phyloP scores from a whole-genome alignment of 768 basidiomycete genomes.

The Suillus tomentosus region DNA sequence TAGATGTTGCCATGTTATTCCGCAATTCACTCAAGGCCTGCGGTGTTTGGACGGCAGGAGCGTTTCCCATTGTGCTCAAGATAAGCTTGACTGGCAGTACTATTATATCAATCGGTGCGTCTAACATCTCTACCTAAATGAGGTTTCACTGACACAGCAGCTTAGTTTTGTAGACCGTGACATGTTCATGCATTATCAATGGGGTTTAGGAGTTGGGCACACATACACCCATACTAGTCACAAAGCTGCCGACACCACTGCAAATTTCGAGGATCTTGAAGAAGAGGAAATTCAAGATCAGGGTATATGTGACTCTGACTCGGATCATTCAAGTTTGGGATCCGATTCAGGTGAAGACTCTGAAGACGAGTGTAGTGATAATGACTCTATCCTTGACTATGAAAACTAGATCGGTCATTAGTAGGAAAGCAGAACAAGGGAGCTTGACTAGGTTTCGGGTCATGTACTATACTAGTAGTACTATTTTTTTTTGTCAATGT shows the following conservation, averaged over 20 bases:
- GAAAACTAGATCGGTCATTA: not conserved
- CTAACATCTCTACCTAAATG: not conserved
- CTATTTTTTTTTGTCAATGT: not conserved
- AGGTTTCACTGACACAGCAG: no score
- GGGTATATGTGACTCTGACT: not conserved
- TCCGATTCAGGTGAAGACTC: not conserved
- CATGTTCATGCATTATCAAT: slow-evolving; percentile 13
- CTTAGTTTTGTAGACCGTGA: slow-evolving; percentile 13
- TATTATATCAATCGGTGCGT: slow-evolving; percentile 17
- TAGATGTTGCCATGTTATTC: slow-evolving; percentile 16
- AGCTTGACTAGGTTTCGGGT: not conserved
- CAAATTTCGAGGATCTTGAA: not conserved
- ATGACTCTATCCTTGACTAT: not conserved
- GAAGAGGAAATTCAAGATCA: not conserved
- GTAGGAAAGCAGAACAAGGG: not conserved
- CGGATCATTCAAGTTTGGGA: not conserved
- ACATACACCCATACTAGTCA: slow-evolving; percentile 6
- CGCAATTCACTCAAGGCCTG: slow-evolving; percentile 7
- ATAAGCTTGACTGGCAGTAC: slow-evolving; percentile 9
- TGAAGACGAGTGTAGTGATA: not conserved
- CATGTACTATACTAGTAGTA: slow-evolving; percentile 2
- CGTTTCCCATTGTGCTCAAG: slow-evolving; percentile 6
- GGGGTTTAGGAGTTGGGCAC: slow-evolving; percentile 6
- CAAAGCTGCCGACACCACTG: not conserved
- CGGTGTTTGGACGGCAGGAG: slow-evolving; percentile 4